These are phyloP conservation scores for Juglanconis oblonga DNA, from an alignment of 2,329 filamentous ascomycete species.

Conservation along the genomic window DNA sequence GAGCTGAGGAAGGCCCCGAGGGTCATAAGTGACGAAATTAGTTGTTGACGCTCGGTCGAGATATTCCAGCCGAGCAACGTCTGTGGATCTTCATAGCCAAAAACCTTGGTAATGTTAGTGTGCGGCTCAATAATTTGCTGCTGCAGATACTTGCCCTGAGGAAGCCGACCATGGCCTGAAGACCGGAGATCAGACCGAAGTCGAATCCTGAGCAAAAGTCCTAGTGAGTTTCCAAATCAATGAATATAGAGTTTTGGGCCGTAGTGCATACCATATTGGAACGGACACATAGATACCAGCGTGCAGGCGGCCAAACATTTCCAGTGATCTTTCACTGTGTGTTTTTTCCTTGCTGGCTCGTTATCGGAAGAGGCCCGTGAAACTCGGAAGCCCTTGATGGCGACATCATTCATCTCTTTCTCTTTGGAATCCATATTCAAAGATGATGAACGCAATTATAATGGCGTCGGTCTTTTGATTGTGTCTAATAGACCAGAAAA, in stretches of 20 bases:
- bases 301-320: conserved; percentile 39
- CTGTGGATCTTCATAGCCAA: conserved; percentile 32
- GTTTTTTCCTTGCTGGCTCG: not conserved
- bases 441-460: not conserved
- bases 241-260: not conserved
- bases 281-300: conserved; percentile 46
- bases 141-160: conserved; percentile 32
- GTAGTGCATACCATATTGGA: conserved; percentile 44
- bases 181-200: conserved; percentile 47
- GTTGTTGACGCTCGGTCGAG: conserved; percentile 39
- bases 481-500: no score
- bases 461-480: not conserved
- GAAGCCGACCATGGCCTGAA: conserved; percentile 50
- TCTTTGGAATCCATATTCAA: conserved; percentile 1
- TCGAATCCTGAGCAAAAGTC: conserved; percentile 25
- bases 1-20: conserved; percentile 45
- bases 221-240: not conserved
- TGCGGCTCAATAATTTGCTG: no score
- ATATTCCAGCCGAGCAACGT: conserved; percentile 43
- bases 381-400: not conserved
- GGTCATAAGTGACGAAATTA: conserved; percentile 47
- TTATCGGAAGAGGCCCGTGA: not conserved
- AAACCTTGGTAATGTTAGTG: conserved; percentile 27
- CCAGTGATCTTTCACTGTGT: conserved; percentile 27
- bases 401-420: not conserved